Base-by-base conservation (phyloP, 345 rosid genomes). In the Salix viminalis region DNA sequence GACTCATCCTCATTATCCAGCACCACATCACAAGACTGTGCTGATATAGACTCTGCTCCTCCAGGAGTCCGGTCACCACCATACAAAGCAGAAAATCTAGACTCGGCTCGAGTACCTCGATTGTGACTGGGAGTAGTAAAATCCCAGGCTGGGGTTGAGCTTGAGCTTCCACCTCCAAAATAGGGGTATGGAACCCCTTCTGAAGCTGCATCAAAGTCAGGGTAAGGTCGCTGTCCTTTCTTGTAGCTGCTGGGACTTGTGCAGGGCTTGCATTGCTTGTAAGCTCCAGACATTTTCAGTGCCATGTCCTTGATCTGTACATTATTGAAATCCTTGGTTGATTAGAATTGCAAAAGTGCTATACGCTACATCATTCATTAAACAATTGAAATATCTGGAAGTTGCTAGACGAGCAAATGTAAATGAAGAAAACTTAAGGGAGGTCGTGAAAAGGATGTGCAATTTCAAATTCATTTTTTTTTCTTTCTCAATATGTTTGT, bases 61-160 rank as follows among this genome's bases (percentile, higher is more conserved):
- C 84, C 83, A 42, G 97, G 96, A 41, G 94, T 88, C 39, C 86
- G 74, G 46, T 90, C 96, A 52, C 86, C 96, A 21, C 85, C 50
- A 32, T 67, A 86, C 16, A 73, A 74, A 19, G 88, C 75, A 0
- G 83, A 78, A 71, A 86, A 89, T 74, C 91, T 87, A 74, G 97
- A 76, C 52, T 88, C 91, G 18, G 84, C 61, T 60, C 89, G 78
- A 26, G 81, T 67, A 0, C 80, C 76, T 32, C 84, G 86, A 73
- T 84, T 86, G 71, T 82, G 90, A 69, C 85, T 61, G 2, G 84
- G 39, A 69, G 79, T 81, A 0, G 92, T 87, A 75, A 94, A 93
- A 82, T 95, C 99, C 99, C 99, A 95, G 58, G 97, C 97, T 21
- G 99, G 98, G 2, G 99, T 95, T 16, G 97, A 93, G 77, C 90